Percentiles rank a stretch among this genome's conserved stretches.
phyloP scores from a whole-genome alignment of 176 grass and related monocot species.

The Poa pratensis region DNA sequence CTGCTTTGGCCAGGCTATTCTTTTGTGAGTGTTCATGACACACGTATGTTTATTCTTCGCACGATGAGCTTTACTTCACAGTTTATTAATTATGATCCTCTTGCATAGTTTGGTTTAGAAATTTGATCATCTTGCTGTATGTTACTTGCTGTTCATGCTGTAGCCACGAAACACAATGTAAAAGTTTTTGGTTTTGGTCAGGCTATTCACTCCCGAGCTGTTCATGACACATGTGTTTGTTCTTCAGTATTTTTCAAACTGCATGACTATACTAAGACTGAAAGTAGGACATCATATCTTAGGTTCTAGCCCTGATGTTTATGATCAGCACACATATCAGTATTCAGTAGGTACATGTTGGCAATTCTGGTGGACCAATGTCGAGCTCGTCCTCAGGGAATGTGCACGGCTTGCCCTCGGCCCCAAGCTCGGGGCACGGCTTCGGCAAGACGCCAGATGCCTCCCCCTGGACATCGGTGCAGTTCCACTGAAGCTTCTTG shows the following conservation, averaged over 20 bases:
- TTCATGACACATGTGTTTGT: slow-evolving; percentile 17
- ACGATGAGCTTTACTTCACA: too few relatives aligned
- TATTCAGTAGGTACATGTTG: slow-evolving; percentile 56
- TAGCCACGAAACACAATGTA: slow-evolving; percentile 19
- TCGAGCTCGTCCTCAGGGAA: slow-evolving; percentile 64
- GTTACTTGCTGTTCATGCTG: neutral
- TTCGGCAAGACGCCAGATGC: slow-evolving; percentile 49
- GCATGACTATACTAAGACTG: neutral
- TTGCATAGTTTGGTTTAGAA: slow-evolving; percentile 33
- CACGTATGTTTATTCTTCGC: slow-evolving; percentile 27
- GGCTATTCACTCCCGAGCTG: neutral
- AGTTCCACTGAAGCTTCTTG: slow-evolving; percentile 88
- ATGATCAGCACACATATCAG: neutral
- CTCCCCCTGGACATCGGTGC: slow-evolving; percentile 77
- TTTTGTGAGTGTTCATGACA: neutral
- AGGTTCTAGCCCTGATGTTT: neutral
- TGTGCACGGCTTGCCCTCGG: slow-evolving; percentile 43
- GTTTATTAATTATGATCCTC: neutral
- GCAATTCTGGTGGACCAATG: slow-evolving; percentile 46
- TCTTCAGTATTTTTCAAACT: slow-evolving; percentile 8
- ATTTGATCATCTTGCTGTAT: slow-evolving; percentile 23
- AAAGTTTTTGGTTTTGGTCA: slow-evolving; percentile 30
- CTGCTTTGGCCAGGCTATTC: too few relatives aligned
- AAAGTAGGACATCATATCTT: neutral
- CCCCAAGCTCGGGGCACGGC: slow-evolving; percentile 62